phyloP scores from a whole-genome alignment of 257 asterid genomes.

The Leptodermis oblonga region DNA sequence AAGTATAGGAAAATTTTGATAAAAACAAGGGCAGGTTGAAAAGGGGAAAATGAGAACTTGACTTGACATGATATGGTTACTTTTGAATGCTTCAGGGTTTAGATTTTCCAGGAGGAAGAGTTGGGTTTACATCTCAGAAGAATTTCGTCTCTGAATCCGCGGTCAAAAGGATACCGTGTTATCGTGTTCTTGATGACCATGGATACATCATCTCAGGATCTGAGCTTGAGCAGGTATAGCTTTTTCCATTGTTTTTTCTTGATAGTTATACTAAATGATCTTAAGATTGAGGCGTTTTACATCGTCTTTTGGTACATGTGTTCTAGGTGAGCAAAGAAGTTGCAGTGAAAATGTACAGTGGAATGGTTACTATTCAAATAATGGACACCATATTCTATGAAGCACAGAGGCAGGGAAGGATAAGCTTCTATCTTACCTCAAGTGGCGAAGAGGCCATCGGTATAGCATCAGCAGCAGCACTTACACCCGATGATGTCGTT shows the following conservation, averaged over 20 bases:
- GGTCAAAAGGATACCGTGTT: constrained; percentile 74
- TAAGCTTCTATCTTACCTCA: constrained; percentile 78
- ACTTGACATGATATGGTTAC: background rate
- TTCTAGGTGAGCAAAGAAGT: constrained; percentile 58
- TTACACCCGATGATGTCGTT: constrained; percentile 25
- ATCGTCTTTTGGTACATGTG: background rate
- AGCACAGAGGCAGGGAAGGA: constrained; percentile 92
- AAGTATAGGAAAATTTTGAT: background rate
- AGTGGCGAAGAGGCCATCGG: constrained; percentile 84
- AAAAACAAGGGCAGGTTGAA: background rate
- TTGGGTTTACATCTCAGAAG: constrained; percentile 54
- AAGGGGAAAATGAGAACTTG: background rate
- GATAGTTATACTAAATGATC: no score
- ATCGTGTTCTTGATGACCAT: constrained; percentile 74
- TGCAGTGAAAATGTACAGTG: constrained; percentile 51
- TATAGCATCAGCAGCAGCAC: constrained; percentile 95
- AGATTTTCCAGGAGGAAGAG: constrained; percentile 89
- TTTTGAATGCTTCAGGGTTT: constrained; percentile 35
- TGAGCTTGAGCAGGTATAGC: constrained; percentile 51
- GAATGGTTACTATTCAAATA: constrained; percentile 70
- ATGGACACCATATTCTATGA: constrained; percentile 78
- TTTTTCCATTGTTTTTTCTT: background rate
- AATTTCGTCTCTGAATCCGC: constrained; percentile 59
- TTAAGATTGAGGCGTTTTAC: background rate
- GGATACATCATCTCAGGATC: constrained; percentile 50